These are phyloP conservation scores for Aspergillus puulaauensis DNA, from an alignment of 2,329 filamentous ascomycete species.

Conservation along the genomic window DNA sequence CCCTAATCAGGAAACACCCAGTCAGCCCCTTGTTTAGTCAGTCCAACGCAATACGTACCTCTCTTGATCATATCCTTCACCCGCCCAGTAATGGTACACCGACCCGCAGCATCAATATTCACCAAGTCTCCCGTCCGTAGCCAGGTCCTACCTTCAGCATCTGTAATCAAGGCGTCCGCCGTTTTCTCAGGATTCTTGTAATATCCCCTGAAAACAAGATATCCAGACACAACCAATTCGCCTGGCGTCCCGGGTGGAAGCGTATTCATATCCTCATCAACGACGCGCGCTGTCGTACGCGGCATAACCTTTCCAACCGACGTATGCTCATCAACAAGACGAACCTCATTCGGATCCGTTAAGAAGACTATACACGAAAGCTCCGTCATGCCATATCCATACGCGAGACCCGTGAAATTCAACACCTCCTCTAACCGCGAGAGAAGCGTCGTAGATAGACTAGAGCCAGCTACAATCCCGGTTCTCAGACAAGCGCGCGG, in stretches of 20 bases:
- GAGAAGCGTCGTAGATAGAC: constrained; percentile 1
- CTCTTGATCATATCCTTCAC: constrained; percentile 76
- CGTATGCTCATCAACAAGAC: background rate
- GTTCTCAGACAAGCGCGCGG: background rate
- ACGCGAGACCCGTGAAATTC: background rate
- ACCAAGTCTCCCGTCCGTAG: constrained; percentile 58
- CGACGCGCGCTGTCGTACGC: constrained; percentile 72
- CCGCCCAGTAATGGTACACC: constrained; percentile 67
- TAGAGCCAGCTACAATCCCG: constrained; percentile 2
- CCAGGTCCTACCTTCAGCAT: constrained; percentile 57
- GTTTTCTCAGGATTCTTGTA: constrained; percentile 41
- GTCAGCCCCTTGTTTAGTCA: background rate
- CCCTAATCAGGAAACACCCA: background rate
- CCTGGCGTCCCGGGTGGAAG: constrained; percentile 66
- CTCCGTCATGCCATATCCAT: constrained; percentile 12
- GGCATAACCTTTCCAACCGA: constrained; percentile 50
- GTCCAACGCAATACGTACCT: constrained; percentile 34
- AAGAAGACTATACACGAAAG: background rate
- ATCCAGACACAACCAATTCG: constrained; percentile 71
- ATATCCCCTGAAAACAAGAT: constrained; percentile 59
- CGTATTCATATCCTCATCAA: constrained; percentile 61
- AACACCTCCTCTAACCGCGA: background rate
- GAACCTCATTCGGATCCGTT: background rate
- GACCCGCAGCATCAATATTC: constrained; percentile 53
- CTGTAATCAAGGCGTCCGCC: constrained; percentile 64